A percentile compares a stretch with the other conserved stretches of the same genome.
Evolutionary conservation across 768 basidiomycete species (phyloP).

Genomic region (Calocybe gangraenosa): DNA sequence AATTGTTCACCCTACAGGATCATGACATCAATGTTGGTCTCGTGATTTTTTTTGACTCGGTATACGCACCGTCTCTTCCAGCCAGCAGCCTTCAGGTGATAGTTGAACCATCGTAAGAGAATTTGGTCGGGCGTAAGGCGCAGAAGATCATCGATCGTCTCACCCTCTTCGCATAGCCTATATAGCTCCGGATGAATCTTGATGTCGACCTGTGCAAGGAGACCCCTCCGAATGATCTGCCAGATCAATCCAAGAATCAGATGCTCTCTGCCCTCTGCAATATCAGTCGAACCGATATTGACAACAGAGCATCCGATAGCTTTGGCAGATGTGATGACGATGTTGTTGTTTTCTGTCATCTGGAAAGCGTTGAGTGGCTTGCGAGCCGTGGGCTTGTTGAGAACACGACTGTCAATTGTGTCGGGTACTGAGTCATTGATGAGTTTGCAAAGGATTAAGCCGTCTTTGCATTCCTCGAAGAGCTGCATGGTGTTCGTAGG

Average conservation of each 20-base stretch:
- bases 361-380: conserved; percentile 97
- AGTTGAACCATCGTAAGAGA: conserved; percentile 98
- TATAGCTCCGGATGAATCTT: conserved; percentile 98
- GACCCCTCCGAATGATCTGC: conserved; percentile 94
- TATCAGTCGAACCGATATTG: conserved; percentile 93
- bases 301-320: conserved; percentile 98
- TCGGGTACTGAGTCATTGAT: conserved; percentile 99
- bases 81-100: conserved; percentile 92
- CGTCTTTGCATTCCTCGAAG: conserved; percentile 95
- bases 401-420: conserved; percentile 96
- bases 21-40: no score
- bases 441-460: conserved; percentile 94
- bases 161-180: conserved; percentile 91
- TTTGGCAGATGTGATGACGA: conserved; percentile 97
- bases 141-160: conserved; percentile 94
- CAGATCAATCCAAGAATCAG: conserved; percentile 97
- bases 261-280: conserved; percentile 92
- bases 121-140: conserved; percentile 96
- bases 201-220: conserved; percentile 95
- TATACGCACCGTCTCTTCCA: conserved; percentile 71
- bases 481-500: conserved; percentile 97
- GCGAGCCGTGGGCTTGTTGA: conserved; percentile 79
- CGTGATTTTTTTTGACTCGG: no score
- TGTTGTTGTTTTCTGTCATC: conserved; percentile 99
- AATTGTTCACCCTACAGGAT: conserved; percentile 89